phyloP scores from a whole-genome alignment of 2,329 filamentous ascomycete genomes.

The Colletotrichum sp. region DNA sequence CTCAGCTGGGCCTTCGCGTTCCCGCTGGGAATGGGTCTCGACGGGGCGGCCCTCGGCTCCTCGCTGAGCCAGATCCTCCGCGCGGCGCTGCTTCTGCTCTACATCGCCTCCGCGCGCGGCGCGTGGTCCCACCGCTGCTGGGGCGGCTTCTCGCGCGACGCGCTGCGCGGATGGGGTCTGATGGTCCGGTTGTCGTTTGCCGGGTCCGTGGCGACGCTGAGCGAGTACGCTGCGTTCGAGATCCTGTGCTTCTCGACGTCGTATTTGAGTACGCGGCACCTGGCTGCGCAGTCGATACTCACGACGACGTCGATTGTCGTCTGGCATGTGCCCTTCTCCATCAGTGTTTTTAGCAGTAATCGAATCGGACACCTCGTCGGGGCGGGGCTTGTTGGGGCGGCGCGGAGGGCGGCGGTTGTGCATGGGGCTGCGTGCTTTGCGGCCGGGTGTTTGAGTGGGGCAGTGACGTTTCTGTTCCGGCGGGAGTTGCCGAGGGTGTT shows the following conservation, averaged over 20 bases:
- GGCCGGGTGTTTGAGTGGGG: neutral
- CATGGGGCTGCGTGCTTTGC: neutral
- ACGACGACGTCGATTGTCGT: conserved; percentile 43
- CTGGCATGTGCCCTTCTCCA: conserved; percentile 48
- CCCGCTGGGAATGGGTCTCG: conserved; percentile 46
- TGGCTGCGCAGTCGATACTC: conserved; percentile 46
- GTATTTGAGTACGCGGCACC: conserved; percentile 45
- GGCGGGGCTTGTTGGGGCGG: conserved; percentile 30
- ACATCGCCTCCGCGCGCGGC: conserved; percentile 46
- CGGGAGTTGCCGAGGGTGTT: neutral
- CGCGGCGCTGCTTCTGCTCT: conserved; percentile 49
- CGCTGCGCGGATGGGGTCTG: conserved; percentile 42
- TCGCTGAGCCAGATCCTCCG: conserved; percentile 54
- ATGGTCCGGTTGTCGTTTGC: conserved; percentile 42
- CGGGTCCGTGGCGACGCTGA: conserved; percentile 43
- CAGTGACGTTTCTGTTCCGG: neutral
- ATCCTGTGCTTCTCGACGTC: conserved; percentile 49
- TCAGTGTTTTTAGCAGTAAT: conserved; percentile 45
- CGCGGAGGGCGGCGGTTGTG: neutral
- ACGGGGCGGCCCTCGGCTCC: conserved; percentile 54
- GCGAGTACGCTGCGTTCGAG: conserved; percentile 48
- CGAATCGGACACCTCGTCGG: conserved; percentile 48
- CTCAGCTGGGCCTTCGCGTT: conserved; percentile 55
- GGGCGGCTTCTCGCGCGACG: conserved; percentile 42
- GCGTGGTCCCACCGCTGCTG: conserved; percentile 47